Percentiles rank a stretch among this genome's conserved stretches.
Evolutionary conservation across 1,284 basidiomycete species (phyloP).

Genomic region (Boletus sp.): DNA sequence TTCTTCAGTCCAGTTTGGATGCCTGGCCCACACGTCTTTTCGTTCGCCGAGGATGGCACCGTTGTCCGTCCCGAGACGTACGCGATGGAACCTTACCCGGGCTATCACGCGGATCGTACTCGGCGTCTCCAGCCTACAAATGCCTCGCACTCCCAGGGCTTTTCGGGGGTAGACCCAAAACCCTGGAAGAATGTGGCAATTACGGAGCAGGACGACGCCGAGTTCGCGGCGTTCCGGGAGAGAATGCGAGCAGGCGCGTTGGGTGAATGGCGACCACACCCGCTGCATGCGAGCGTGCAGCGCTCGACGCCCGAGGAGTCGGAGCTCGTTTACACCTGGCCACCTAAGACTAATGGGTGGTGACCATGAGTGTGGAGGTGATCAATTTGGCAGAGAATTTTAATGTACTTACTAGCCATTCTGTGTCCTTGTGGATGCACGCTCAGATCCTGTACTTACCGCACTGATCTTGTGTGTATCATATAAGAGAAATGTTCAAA

Average conservation of each 20-base stretch:
- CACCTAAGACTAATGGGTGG: not conserved
- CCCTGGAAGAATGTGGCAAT: slow-evolving; percentile 21
- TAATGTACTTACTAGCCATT: not conserved
- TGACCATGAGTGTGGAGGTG: too few relatives aligned
- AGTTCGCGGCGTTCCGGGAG: slow-evolving; percentile 4
- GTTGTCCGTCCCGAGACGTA: slow-evolving; percentile 10
- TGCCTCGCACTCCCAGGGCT: not conserved
- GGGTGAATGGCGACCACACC: not conserved
- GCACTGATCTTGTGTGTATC: too few relatives aligned
- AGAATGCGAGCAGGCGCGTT: not conserved
- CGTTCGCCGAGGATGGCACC: slow-evolving; percentile 13
- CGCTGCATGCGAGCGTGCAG: not conserved
- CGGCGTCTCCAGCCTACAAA: not conserved
- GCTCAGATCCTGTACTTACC: too few relatives aligned
- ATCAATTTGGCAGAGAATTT: too few relatives aligned
- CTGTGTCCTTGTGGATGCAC: too few relatives aligned
- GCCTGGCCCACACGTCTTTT: slow-evolving; percentile 21
- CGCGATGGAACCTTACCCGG: slow-evolving; percentile 5
- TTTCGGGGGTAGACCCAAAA: not conserved
- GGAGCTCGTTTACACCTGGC: not conserved
- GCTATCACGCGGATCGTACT: not conserved
- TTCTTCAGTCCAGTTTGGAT: slow-evolving; percentile 26
- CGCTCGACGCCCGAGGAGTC: not conserved
- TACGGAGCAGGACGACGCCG: slow-evolving; percentile 20
- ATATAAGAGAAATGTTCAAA: too few relatives aligned